Evolutionary conservation across 805 yeast species (phyloP), one percentile per base, ranked within the genome.

Genomic region (Komagataella populi): DNA sequence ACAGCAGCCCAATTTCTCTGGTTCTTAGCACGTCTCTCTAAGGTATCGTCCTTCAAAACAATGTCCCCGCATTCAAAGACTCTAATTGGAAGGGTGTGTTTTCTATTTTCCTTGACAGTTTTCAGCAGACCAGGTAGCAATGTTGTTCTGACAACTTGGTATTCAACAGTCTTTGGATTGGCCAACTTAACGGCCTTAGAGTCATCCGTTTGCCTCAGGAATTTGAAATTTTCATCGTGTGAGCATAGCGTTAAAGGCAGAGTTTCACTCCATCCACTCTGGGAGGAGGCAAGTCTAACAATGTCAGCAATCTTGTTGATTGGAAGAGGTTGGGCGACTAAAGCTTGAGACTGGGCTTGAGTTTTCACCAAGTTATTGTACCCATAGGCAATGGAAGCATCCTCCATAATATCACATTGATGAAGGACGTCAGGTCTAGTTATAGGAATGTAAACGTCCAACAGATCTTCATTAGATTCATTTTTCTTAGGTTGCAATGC

Each of bases 371-470:
- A 76, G 65, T 87, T 88, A 70, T 90, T 85, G 75, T 84, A 93
- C 53, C 99, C 99, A 64, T 88, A 93, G 30, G 88, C 95, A 63
- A 93, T 84, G 48, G 96, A 99, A 49, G 91, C 96, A 68, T 93
- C 99, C 70, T 93, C 99, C 95, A 93, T 87, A 58, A 93, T 83
- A 70, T 93, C 99, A 76, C 98, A 91, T 66, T 88, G 95, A 69
- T 93, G 99, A 62, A 93, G 75, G 55, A 93, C 78, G 69, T 93
- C 99, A 8, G 98, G 83, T 73, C 99, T 85, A 44, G 99, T 93
- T 61, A 87, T 83, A 56, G 99, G 99, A 54, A 93, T 80, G 44
- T 69, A 64, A 52, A 89, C 90, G 50, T 80, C 79, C 49, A 87
- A 63, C 45, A 78, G 63, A 14, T 44, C 23, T 8, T 44, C 14